phyloP scores from a whole-genome alignment of 2,329 filamentous ascomycete genomes.

The Rhytidhysteron rufulum region DNA sequence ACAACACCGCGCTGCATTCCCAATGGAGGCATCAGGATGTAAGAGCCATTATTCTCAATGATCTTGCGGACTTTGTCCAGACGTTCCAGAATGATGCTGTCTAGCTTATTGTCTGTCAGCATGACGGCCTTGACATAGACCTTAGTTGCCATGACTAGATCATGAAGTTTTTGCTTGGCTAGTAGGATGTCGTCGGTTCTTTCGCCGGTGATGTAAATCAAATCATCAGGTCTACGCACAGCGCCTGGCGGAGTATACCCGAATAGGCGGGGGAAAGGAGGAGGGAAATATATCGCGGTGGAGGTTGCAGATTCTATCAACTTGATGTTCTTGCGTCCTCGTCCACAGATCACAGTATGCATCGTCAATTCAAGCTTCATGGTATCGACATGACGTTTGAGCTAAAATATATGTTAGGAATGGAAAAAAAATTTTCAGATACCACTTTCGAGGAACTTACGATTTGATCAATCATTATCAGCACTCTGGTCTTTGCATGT shows the following conservation, averaged over 20 bases:
- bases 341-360: conserved; percentile 88
- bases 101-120: conserved; percentile 87
- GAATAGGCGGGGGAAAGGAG: conserved; percentile 87
- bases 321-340: conserved; percentile 96
- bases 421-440: conserved; percentile 15
- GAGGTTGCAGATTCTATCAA: conserved; percentile 92
- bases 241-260: conserved; percentile 83
- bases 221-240: conserved; percentile 74
- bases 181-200: conserved; percentile 76
- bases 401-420: conserved; percentile 48
- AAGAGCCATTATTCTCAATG: conserved; percentile 92
- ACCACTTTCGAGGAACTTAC: conserved; percentile 47
- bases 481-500: conserved; percentile 90
- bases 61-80: conserved; percentile 98
- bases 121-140: conserved; percentile 81
- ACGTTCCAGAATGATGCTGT: conserved; percentile 85
- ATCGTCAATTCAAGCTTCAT: conserved; percentile 80
- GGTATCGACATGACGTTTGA: conserved; percentile 70
- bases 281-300: conserved; percentile 97
- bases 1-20: conserved; percentile 81
- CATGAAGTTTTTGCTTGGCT: conserved; percentile 87
- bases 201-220: conserved; percentile 94
- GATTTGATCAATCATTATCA: conserved; percentile 96
- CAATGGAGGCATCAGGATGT: conserved; percentile 85
- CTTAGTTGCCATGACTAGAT: conserved; percentile 75